phyloP scores from a whole-genome alignment of 192 early-diverging fungal genomes.

The Kappamyces sp. region DNA sequence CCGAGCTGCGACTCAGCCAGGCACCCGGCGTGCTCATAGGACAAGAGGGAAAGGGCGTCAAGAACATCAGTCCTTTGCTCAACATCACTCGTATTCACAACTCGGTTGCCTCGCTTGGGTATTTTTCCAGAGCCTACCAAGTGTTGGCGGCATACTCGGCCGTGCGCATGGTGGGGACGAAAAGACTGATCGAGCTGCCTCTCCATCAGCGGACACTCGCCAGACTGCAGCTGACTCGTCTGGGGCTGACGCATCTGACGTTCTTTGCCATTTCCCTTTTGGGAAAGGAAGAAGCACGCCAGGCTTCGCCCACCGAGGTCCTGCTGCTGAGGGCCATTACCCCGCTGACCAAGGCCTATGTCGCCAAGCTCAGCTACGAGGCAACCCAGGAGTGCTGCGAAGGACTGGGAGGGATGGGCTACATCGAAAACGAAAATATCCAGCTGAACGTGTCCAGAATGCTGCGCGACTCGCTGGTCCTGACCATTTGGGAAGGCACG shows the following conservation, averaged over 20 bases:
- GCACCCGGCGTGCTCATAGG: constrained; percentile 50
- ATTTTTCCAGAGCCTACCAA: constrained; percentile 38
- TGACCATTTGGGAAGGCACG: constrained; percentile 72
- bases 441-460: constrained; percentile 30
- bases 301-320: constrained; percentile 13
- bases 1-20: constrained; percentile 57
- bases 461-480: constrained; percentile 56
- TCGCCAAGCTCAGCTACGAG: constrained; percentile 39
- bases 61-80: constrained; percentile 56
- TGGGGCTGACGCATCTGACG: constrained; percentile 45
- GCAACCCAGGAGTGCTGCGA: constrained; percentile 58
- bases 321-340: constrained; percentile 58
- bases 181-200: constrained; percentile 44
- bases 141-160: constrained; percentile 55
- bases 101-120: constrained; percentile 37
- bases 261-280: constrained; percentile 54
- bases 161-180: constrained; percentile 47
- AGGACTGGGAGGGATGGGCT: constrained; percentile 64
- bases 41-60: constrained; percentile 44
- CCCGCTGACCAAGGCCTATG: constrained; percentile 58
- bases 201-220: constrained; percentile 56
- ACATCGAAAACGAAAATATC: constrained; percentile 68
- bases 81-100: constrained; percentile 66
- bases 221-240: constrained; percentile 46
- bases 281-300: constrained; percentile 39